phyloP scores from a whole-genome alignment of 345 rosid genomes.

The Eutrema heterophyllum region DNA sequence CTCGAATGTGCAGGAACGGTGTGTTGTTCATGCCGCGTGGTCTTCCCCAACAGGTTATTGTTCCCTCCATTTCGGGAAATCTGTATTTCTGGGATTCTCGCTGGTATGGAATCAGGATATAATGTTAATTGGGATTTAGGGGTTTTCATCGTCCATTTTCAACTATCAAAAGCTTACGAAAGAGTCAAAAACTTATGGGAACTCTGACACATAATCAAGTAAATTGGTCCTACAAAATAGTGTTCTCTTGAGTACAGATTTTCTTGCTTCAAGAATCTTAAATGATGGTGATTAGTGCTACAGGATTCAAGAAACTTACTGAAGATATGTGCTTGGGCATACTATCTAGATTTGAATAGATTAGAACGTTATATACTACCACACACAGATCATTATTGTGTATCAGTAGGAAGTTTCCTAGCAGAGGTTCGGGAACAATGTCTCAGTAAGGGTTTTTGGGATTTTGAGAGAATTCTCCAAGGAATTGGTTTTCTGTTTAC shows the following conservation, averaged over 20 bases:
- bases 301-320: background rate
- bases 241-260: background rate
- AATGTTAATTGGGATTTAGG: background rate
- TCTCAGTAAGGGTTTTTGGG: background rate
- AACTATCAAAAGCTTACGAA: background rate
- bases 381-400: too few species aligned
- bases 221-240: background rate
- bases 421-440: background rate
- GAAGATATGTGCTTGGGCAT: background rate
- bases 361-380: background rate
- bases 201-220: background rate
- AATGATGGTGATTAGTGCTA: background rate
- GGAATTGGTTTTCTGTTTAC: background rate
- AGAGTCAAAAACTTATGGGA: background rate
- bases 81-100: background rate
- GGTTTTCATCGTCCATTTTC: background rate
- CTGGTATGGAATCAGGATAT: background rate
- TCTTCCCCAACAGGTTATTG: constrained; percentile 82
- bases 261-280: background rate
- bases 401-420: background rate
- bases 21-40: constrained; percentile 97
- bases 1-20: constrained; percentile 90
- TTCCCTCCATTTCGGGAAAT: background rate
- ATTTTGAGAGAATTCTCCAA: background rate
- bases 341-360: background rate